Percentiles rank a stretch among this genome's conserved stretches.
Evolutionary conservation across 2,329 filamentous ascomycete genomes (phyloP).

Genomic region (Rasamsonia emersonii): DNA sequence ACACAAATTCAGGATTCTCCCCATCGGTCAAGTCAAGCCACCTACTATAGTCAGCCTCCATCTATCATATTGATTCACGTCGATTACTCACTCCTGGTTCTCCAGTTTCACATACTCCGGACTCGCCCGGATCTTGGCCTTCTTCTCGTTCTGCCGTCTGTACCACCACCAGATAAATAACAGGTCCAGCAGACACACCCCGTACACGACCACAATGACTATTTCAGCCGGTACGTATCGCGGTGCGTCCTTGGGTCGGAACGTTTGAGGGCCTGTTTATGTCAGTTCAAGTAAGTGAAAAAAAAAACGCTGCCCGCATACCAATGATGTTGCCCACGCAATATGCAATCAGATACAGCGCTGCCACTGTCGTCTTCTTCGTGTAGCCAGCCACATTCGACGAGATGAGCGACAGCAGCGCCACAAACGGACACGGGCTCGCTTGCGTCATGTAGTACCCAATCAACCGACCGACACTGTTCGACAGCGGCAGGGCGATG

Average conservation of each 20-base stretch:
- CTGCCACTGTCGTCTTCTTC: conserved; percentile 46
- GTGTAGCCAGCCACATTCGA: conserved; percentile 52
- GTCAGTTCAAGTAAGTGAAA: background rate
- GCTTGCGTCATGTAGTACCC: conserved; percentile 60
- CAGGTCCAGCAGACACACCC: conserved; percentile 45
- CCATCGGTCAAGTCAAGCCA: conserved; percentile 57
- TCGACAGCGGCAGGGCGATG: conserved; percentile 50
- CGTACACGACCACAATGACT: conserved; percentile 53
- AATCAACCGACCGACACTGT: conserved; percentile 50
- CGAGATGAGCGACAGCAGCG: conserved; percentile 53
- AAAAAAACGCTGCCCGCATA: conserved; percentile 23
- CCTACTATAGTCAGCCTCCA: conserved; percentile 13
- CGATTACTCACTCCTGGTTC: conserved; percentile 52
- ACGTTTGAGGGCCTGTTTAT: conserved; percentile 45
- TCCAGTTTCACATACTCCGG: conserved; percentile 53
- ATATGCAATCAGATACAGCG: conserved; percentile 39
- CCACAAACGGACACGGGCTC: conserved; percentile 54
- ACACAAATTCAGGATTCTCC: conserved; percentile 58
- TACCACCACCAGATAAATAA: conserved; percentile 58
- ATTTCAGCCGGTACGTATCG: conserved; percentile 57
- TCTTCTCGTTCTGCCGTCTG: conserved; percentile 49
- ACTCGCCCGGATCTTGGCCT: conserved; percentile 43
- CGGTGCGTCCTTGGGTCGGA: conserved; percentile 48
- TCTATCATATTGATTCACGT: background rate
- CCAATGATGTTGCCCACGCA: conserved; percentile 51